A percentile compares a stretch with the other conserved stretches of the same genome.
Conservation (phyloP, 2,329 filamentous ascomycete genomes). For the Ramularia endophylla region DNA sequence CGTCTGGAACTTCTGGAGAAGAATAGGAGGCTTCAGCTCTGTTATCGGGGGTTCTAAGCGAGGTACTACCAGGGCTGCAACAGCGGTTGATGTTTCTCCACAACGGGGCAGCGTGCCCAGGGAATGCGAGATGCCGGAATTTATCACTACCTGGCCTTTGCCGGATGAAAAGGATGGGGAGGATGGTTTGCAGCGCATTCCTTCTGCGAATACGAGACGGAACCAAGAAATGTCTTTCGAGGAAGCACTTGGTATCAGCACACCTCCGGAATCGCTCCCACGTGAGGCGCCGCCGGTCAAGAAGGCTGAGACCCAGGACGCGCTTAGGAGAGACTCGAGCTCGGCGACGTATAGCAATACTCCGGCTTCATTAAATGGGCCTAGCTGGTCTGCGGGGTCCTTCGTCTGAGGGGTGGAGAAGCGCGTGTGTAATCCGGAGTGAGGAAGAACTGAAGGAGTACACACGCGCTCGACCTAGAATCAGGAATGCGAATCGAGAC, state of each 20-base stretch:
- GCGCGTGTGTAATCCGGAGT: too few species aligned
- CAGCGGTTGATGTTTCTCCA: not conserved
- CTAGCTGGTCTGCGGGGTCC: slow-evolving; percentile 11
- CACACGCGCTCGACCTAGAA: not conserved
- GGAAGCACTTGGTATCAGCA: not conserved
- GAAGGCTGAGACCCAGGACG: slow-evolving; percentile 1
- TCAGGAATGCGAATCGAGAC: not conserved
- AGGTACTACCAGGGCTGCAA: not conserved
- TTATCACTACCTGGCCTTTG: slow-evolving; percentile 1
- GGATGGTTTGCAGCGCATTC: not conserved
- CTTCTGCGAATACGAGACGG: too few species aligned
- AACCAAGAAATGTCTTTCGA: not conserved
- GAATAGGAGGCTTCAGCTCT: slow-evolving; percentile 29
- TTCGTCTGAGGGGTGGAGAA: slow-evolving; percentile 12
- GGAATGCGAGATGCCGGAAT: not conserved
- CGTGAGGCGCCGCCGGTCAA: slow-evolving; percentile 5
- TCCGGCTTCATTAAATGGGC: slow-evolving; percentile 4
- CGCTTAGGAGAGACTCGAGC: slow-evolving; percentile 4
- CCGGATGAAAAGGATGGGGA: not conserved
- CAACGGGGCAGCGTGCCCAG: not conserved
- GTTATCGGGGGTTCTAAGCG: slow-evolving; percentile 5
- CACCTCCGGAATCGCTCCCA: not conserved
- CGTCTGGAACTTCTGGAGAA: slow-evolving; percentile 51
- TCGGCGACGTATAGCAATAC: slow-evolving; percentile 3
- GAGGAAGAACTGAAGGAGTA: not conserved